These are phyloP conservation scores for Actinidia chinensis DNA, from an alignment of 179 eudicot genomes.

Conservation along the genomic window DNA sequence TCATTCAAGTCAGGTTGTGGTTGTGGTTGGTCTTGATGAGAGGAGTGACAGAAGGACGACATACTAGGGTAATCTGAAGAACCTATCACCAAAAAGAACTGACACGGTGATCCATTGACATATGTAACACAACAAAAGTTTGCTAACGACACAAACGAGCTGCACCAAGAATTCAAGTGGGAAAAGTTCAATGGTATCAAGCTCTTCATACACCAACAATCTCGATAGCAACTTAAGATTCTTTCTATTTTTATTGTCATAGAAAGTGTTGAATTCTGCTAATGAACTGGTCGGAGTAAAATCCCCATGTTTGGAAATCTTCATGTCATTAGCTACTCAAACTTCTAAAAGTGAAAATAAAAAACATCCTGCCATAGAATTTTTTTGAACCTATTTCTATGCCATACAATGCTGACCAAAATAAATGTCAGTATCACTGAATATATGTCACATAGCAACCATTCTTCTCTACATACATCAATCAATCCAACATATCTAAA, in stretches of 20 bases:
- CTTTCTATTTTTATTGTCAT: neutral
- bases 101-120: neutral
- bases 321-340: neutral
- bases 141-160: neutral
- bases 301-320: neutral
- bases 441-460: neutral
- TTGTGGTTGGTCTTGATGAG: too few relatives aligned
- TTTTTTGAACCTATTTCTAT: neutral
- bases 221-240: neutral
- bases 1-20: neutral
- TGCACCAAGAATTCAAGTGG: neutral
- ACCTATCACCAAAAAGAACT: neutral
- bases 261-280: neutral
- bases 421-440: neutral
- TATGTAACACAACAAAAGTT: neutral
- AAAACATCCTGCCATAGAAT: neutral
- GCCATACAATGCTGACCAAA: neutral
- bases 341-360: neutral
- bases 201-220: neutral
- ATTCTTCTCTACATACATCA: neutral
- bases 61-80: neutral
- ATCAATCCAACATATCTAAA: neutral
- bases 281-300: neutral
- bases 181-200: neutral
- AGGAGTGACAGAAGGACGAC: neutral